Conservation (phyloP, 768 basidiomycete genomes). For the Leccinum olivaceopallidum region DNA sequence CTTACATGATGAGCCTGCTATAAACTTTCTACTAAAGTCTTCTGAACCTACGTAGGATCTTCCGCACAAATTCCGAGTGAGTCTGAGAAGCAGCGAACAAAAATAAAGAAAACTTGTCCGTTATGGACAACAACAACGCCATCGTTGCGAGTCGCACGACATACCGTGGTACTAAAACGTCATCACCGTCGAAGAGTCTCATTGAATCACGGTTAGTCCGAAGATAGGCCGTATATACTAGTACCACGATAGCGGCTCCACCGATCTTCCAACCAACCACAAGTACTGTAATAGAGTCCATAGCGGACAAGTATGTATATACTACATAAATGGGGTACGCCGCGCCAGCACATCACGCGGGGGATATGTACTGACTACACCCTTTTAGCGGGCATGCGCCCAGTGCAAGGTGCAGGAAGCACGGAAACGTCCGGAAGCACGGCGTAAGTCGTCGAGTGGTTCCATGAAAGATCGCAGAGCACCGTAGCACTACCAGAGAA, state of each 20-base stretch:
- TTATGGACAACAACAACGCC: neutral
- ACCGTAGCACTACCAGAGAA: neutral
- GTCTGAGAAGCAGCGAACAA: neutral
- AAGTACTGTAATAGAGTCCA: slow-evolving; percentile 9
- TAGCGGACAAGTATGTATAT: slow-evolving; percentile 6
- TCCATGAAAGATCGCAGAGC: neutral
- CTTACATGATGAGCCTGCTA: neutral
- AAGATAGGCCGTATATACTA: slow-evolving; percentile 4
- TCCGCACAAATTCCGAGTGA: neutral
- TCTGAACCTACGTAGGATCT: neutral
- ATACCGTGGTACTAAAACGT: neutral
- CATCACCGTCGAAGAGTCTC: neutral
- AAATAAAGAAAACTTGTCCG: neutral
- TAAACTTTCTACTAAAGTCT: neutral
- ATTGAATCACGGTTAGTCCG: neutral
- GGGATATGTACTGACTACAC: slow-evolving; percentile 1
- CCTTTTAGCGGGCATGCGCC: slow-evolving; percentile 2
- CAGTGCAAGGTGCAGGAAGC: neutral
- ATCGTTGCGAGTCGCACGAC: neutral
- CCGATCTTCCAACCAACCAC: neutral
- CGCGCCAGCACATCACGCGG: neutral
- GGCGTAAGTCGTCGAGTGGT: neutral
- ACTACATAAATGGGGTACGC: slow-evolving; percentile 4
- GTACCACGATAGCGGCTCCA: neutral
- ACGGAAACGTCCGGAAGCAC: neutral